Conservation (phyloP, 306 rosid genomes). For the Pachyrhizus erosus region DNA sequence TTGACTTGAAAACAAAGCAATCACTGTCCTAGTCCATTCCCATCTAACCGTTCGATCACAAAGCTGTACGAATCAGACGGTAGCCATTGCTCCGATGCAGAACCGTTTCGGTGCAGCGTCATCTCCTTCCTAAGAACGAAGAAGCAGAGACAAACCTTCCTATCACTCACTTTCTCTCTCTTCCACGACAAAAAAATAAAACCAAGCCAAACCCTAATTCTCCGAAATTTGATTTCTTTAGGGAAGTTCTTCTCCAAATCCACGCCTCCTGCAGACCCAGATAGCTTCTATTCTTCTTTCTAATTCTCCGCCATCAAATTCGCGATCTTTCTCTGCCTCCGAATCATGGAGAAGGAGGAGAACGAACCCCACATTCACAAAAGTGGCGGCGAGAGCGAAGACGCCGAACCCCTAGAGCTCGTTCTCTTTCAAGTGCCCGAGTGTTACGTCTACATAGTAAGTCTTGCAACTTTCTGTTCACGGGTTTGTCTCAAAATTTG, state of each 20-base stretch:
- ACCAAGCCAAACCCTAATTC: slow-evolving; percentile 41
- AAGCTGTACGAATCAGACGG: slow-evolving; percentile 38
- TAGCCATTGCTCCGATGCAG: not conserved
- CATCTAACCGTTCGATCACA: slow-evolving; percentile 40
- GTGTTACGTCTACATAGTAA: slow-evolving; percentile 92
- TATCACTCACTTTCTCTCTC: slow-evolving; percentile 23
- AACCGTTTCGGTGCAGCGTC: slow-evolving; percentile 44
- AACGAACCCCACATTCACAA: slow-evolving; percentile 50
- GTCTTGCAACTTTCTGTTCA: slow-evolving; percentile 34
- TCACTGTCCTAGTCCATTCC: not conserved
- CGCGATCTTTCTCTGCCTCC: slow-evolving; percentile 42
- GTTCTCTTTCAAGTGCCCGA: slow-evolving; percentile 94
- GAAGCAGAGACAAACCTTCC: slow-evolving; percentile 41
- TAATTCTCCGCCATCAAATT: slow-evolving; percentile 38
- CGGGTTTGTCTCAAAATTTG: slow-evolving; percentile 43
- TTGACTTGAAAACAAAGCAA: slow-evolving; percentile 48
- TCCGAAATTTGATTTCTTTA: slow-evolving; percentile 34
- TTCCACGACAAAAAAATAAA: not conserved
- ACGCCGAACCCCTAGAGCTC: slow-evolving; percentile 76
- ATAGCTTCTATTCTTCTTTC: slow-evolving; percentile 21
- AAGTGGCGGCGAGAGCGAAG: slow-evolving; percentile 57
- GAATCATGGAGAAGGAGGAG: slow-evolving; percentile 69
- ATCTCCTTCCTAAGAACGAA: slow-evolving; percentile 49
- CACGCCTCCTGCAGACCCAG: slow-evolving; percentile 14
- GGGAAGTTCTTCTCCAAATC: slow-evolving; percentile 19